Conservation (phyloP, 1,284 basidiomycete genomes). For the Mycosarcoma mackinlayi region DNA sequence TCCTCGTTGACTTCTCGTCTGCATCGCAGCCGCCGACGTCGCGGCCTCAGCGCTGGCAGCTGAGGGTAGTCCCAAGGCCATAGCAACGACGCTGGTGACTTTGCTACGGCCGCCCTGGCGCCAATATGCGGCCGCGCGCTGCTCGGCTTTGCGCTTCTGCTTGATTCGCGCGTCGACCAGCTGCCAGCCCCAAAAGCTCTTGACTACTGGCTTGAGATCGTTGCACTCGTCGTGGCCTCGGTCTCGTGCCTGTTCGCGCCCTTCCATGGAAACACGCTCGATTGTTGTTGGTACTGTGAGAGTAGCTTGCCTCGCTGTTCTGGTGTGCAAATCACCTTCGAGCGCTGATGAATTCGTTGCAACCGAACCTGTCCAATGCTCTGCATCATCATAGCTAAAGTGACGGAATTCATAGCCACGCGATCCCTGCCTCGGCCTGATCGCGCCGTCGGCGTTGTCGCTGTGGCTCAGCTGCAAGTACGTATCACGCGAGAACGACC, state of each 20-base stretch:
- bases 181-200: slow-evolving; percentile 60
- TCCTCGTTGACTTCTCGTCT: not conserved
- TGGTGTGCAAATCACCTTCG: not conserved
- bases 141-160: slow-evolving; percentile 39
- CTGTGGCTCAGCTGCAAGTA: slow-evolving; percentile 30
- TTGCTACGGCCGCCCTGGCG: slow-evolving; percentile 12
- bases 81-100: slow-evolving; percentile 31
- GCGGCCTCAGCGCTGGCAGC: slow-evolving; percentile 1
- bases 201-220: slow-evolving; percentile 41
- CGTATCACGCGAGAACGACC: slow-evolving; percentile 38
- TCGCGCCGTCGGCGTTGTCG: slow-evolving; percentile 22
- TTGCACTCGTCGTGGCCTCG: slow-evolving; percentile 53
- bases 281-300: not conserved
- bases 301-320: not conserved
- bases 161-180: slow-evolving; percentile 40
- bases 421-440: slow-evolving; percentile 33
- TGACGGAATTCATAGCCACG: slow-evolving; percentile 35
- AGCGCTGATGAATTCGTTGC: not conserved
- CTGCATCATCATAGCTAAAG: slow-evolving; percentile 47
- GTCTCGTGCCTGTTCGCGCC: slow-evolving; percentile 3
- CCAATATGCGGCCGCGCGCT: slow-evolving; percentile 17
- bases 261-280: slow-evolving; percentile 8
- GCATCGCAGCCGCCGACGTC: not conserved
- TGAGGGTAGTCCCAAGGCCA: slow-evolving; percentile 27
- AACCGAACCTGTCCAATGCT: not conserved